A percentile compares a stretch with the other conserved stretches of the same genome.
Conservation (phyloP, 805 yeast genomes). For the Hemisphaericaspora nanyangensis region DNA sequence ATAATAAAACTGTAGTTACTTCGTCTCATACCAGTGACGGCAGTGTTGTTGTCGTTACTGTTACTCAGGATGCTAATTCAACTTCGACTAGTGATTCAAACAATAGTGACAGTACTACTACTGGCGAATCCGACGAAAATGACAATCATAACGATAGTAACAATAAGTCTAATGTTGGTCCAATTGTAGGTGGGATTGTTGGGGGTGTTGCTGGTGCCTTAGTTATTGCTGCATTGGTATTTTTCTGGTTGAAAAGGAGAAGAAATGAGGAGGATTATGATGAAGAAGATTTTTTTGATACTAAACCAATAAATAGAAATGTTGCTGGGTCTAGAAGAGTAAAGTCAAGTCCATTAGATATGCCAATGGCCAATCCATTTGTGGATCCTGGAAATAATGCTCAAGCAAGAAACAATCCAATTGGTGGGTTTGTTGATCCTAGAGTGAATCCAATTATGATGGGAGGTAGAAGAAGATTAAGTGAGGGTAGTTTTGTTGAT, state of each 20-base stretch:
- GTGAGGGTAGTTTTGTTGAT: conserved; percentile 85
- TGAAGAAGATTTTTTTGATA: conserved; percentile 29
- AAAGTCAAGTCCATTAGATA: conserved; percentile 26
- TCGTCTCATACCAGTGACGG: conserved; percentile 7
- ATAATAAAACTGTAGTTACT: background rate
- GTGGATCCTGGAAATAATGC: conserved; percentile 49
- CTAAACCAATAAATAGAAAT: conserved; percentile 17
- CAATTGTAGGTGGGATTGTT: conserved; percentile 44
- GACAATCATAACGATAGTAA: background rate
- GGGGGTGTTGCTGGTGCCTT: conserved; percentile 37
- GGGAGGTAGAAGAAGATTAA: conserved; percentile 80
- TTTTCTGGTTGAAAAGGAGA: conserved; percentile 31
- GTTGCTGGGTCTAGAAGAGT: conserved; percentile 12
- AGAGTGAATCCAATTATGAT: conserved; percentile 71
- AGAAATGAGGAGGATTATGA: conserved; percentile 28
- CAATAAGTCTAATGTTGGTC: conserved; percentile 25
- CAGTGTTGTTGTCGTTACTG: conserved; percentile 8
- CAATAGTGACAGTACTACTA: conserved; percentile 2
- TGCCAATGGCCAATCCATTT: conserved; percentile 57
- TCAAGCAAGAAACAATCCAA: background rate
- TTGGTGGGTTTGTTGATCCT: conserved; percentile 45
- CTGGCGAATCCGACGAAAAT: conserved; percentile 1
- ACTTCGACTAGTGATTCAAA: background rate
- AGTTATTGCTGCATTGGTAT: conserved; percentile 19
- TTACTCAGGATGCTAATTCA: conserved; percentile 2